Conservation (phyloP, 1,139 yeast genomes). For the Protomyces lactucae-debilis region DNA sequence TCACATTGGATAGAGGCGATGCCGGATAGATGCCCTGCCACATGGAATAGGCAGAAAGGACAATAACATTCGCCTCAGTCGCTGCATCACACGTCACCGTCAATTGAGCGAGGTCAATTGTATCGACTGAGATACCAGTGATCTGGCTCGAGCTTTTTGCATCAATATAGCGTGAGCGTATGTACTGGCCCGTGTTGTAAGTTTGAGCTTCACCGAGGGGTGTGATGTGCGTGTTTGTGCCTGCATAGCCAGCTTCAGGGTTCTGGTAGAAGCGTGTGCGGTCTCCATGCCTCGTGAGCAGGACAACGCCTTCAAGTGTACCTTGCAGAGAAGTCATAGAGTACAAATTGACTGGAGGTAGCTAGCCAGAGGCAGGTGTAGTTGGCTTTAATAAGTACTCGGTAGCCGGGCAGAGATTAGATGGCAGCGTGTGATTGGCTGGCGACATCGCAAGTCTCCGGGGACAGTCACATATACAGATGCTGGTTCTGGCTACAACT, state of each 20-base stretch:
- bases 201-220: constrained; percentile 22
- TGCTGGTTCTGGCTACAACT: too few species aligned
- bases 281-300: constrained; percentile 35
- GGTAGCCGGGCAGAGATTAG: too few species aligned
- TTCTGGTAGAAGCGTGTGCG: constrained; percentile 22
- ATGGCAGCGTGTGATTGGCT: too few species aligned
- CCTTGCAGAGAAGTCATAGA: neutral
- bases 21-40: constrained; percentile 27
- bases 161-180: constrained; percentile 17
- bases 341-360: too few species aligned
- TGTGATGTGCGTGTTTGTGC: constrained; percentile 18
- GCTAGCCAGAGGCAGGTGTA: too few species aligned
- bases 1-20: constrained; percentile 5
- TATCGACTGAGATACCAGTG: constrained; percentile 17
- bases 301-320: constrained; percentile 24
- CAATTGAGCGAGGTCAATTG: constrained; percentile 11
- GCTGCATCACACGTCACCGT: constrained; percentile 20
- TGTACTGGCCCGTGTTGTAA: constrained; percentile 11
- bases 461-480: too few species aligned
- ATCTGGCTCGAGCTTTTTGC: constrained; percentile 1
- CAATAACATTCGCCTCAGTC: constrained; percentile 20
- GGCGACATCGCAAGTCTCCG: too few species aligned
- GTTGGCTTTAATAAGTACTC: too few species aligned
- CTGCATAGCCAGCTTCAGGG: constrained; percentile 3
- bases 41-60: constrained; percentile 21